Conservation (phyloP, 2,329 filamentous ascomycete species). For the Lasiodiplodia sp. region DNA sequence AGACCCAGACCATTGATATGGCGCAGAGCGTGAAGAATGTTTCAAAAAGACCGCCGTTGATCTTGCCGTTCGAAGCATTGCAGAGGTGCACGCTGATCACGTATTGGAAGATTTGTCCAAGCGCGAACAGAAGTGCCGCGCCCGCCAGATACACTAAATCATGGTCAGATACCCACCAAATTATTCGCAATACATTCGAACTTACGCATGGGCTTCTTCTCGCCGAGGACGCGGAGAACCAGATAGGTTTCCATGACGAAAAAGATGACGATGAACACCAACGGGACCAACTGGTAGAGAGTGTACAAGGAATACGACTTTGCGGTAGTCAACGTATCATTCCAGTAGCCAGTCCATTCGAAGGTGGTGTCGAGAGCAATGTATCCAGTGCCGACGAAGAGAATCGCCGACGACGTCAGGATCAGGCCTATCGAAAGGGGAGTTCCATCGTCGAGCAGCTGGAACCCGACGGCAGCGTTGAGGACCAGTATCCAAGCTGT, state of each 20-base stretch:
- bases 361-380: slow-evolving; percentile 94
- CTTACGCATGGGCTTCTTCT: slow-evolving; percentile 85
- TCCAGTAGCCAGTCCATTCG: slow-evolving; percentile 81
- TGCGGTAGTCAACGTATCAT: slow-evolving; percentile 59
- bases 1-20: slow-evolving; percentile 86
- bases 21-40: slow-evolving; percentile 89
- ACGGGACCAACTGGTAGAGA: slow-evolving; percentile 86
- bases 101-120: slow-evolving; percentile 96
- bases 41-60: slow-evolving; percentile 92
- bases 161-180: background rate
- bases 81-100: slow-evolving; percentile 92
- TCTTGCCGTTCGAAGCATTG: slow-evolving; percentile 79
- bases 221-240: slow-evolving; percentile 85
- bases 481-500: slow-evolving; percentile 91
- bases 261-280: slow-evolving; percentile 88
- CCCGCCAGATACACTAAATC: slow-evolving; percentile 72
- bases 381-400: slow-evolving; percentile 93
- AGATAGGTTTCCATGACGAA: slow-evolving; percentile 83
- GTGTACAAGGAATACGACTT: slow-evolving; percentile 89
- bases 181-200: slow-evolving; percentile 32
- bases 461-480: slow-evolving; percentile 91
- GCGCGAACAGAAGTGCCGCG: slow-evolving; percentile 82
- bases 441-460: slow-evolving; percentile 93
- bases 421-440: slow-evolving; percentile 81
- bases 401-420: slow-evolving; percentile 69